A percentile compares a stretch with the other conserved stretches of the same genome.
phyloP scores from a whole-genome alignment of 768 basidiomycete species.

The Calvatia gigantea region DNA sequence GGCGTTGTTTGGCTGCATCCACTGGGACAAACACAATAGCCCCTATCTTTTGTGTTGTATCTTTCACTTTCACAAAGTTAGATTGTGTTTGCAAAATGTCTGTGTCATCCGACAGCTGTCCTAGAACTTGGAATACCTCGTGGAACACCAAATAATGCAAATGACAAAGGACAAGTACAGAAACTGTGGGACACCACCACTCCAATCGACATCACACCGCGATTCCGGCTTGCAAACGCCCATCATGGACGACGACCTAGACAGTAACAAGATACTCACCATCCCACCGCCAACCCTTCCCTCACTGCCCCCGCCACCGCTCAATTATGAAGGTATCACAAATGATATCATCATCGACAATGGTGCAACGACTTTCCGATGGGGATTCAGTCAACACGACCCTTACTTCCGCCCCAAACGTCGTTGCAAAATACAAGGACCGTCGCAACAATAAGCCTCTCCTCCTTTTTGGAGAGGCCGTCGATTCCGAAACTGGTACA shows the following conservation, averaged over 20 bases:
- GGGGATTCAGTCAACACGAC: slow-evolving; percentile 64
- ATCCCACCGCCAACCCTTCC: slow-evolving; percentile 14
- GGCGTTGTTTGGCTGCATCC: slow-evolving; percentile 11
- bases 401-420: slow-evolving; percentile 67
- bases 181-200: background rate
- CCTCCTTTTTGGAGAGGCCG: slow-evolving; percentile 84
- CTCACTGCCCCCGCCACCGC: slow-evolving; percentile 18
- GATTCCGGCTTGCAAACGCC: background rate
- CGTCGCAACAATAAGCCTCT: slow-evolving; percentile 78
- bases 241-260: slow-evolving; percentile 4
- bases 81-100: background rate
- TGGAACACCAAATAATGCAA: background rate
- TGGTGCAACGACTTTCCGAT: slow-evolving; percentile 78
- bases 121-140: background rate
- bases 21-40: slow-evolving; percentile 1
- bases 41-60: background rate
- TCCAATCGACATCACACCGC: background rate
- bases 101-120: background rate
- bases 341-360: slow-evolving; percentile 80
- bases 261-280: slow-evolving; percentile 5
- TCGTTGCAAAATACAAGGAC: slow-evolving; percentile 87
- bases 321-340: slow-evolving; percentile 48
- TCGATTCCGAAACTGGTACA: slow-evolving; percentile 84
- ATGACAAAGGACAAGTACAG: background rate
- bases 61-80: background rate